Evolutionary conservation across 305 asterid species (phyloP).

Genomic region (Solanum hybrid): DNA sequence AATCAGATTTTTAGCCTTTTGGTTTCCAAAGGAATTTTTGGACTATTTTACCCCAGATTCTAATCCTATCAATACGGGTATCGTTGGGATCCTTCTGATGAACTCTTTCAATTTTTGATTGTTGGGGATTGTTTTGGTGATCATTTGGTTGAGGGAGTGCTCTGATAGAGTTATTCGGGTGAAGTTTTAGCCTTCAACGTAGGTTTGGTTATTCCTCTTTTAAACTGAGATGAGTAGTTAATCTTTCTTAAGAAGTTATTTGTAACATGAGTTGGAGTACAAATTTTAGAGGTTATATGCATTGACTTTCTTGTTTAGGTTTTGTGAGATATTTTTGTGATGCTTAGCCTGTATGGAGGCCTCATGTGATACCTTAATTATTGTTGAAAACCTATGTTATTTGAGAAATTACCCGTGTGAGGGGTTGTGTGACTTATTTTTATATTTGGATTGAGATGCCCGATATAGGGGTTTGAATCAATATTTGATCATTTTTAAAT

Average conservation of each 20-base stretch:
- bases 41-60: background rate
- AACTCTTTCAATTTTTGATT: background rate
- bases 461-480: no score
- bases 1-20: background rate
- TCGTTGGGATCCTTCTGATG: background rate
- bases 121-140: background rate
- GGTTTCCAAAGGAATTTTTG: background rate
- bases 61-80: background rate
- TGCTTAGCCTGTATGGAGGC: background rate
- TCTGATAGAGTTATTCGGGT: background rate
- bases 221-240: background rate
- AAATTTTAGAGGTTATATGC: no score
- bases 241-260: background rate
- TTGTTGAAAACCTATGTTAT: background rate
- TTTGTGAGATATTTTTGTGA: no score
- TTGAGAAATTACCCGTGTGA: background rate
- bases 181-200: background rate
- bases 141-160: background rate
- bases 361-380: background rate
- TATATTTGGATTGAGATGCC: no score
- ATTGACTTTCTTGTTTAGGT: no score
- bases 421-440: background rate
- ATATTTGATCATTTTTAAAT: no score
- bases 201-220: background rate
- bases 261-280: background rate